Conservation (phyloP, 768 basidiomycete species). For the Leccinum aurantiacum region DNA sequence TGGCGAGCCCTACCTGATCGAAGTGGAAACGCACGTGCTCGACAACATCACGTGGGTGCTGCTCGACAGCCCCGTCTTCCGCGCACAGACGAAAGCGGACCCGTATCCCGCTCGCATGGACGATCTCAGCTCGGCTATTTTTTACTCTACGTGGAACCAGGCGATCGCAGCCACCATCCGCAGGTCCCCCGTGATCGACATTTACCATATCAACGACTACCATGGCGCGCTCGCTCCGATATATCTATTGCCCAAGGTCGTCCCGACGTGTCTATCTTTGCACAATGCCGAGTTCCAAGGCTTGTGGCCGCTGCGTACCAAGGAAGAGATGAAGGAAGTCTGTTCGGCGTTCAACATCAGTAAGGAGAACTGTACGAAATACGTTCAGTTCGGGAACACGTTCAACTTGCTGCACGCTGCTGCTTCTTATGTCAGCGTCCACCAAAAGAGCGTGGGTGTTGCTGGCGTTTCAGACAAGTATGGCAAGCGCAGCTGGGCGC, state of each 20-base stretch:
- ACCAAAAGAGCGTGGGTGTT: constrained; percentile 92
- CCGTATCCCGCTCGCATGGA: constrained; percentile 98
- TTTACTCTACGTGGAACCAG: constrained; percentile 98
- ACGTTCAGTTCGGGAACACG: constrained; percentile 97
- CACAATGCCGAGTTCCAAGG: constrained; percentile 99
- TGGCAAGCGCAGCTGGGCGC: constrained; percentile 94
- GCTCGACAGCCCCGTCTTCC: constrained; percentile 93
- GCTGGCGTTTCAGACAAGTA: constrained; percentile 98
- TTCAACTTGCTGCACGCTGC: constrained; percentile 94
- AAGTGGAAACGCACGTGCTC: constrained; percentile 88
- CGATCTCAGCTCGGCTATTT: constrained; percentile 92
- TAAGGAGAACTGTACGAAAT: constrained; percentile 95
- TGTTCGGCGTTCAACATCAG: constrained; percentile 97
- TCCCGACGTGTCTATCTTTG: constrained; percentile 87
- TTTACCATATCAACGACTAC: constrained; percentile 95
- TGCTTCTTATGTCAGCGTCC: constrained; percentile 87
- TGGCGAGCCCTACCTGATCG: constrained; percentile 92
- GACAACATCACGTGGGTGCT: constrained; percentile 97
- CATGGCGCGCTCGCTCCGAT: constrained; percentile 90
- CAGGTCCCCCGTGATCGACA: constrained; percentile 81
- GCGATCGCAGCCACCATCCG: constrained; percentile 91
- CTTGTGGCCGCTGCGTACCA: constrained; percentile 93
- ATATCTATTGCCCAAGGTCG: constrained; percentile 87
- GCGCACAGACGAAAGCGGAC: constrained; percentile 93
- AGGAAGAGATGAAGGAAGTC: constrained; percentile 98